Percentiles rank a stretch among this genome's conserved stretches.
These are phyloP conservation scores for Thermomyces lanuginosus DNA, from an alignment of 2,329 filamentous ascomycete species.

Conservation along the genomic window DNA sequence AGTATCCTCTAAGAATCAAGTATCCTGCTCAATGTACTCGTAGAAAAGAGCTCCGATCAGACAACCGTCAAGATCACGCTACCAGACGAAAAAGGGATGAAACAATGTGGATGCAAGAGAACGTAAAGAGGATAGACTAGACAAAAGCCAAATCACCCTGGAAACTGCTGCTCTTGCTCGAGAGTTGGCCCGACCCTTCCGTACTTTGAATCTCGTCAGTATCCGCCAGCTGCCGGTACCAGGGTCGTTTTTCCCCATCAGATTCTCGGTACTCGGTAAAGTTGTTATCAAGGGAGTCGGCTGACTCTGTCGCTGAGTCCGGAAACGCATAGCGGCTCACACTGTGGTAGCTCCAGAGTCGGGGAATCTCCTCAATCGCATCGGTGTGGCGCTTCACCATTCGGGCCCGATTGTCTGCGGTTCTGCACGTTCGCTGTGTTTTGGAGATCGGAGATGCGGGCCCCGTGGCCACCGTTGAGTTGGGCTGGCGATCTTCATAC, in stretches of 20 bases:
- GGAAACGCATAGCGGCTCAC: slow-evolving; percentile 12
- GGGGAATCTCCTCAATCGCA: slow-evolving; percentile 20
- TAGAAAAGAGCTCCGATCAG: too few relatives aligned
- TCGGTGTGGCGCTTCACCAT: slow-evolving; percentile 23
- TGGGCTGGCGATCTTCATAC: slow-evolving; percentile 19
- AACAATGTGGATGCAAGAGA: slow-evolving; percentile 1
- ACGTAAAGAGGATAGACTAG: slow-evolving; percentile 5
- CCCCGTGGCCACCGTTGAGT: slow-evolving; percentile 15
- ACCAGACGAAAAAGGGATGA: slow-evolving; percentile 1
- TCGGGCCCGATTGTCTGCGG: slow-evolving; percentile 19
- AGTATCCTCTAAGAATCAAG: too few relatives aligned
- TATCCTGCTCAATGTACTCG: too few relatives aligned
- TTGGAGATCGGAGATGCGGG: slow-evolving; percentile 14
- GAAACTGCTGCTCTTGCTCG: slow-evolving; percentile 12
- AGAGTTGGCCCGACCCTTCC: too few relatives aligned
- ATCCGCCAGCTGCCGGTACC: neutral
- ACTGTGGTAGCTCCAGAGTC: slow-evolving; percentile 22
- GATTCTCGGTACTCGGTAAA: too few relatives aligned
- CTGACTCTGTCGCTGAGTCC: slow-evolving; percentile 7
- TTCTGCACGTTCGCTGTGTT: slow-evolving; percentile 8
- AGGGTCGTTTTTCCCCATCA: too few relatives aligned
- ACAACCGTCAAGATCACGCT: too few relatives aligned
- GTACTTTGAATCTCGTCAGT: too few relatives aligned
- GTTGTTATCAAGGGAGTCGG: slow-evolving; percentile 10
- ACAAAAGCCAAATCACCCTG: slow-evolving; percentile 17